Evolutionary conservation across 2,329 filamentous ascomycete genomes (phyloP).

Genomic region (Fragosphaeria purpurea): DNA sequence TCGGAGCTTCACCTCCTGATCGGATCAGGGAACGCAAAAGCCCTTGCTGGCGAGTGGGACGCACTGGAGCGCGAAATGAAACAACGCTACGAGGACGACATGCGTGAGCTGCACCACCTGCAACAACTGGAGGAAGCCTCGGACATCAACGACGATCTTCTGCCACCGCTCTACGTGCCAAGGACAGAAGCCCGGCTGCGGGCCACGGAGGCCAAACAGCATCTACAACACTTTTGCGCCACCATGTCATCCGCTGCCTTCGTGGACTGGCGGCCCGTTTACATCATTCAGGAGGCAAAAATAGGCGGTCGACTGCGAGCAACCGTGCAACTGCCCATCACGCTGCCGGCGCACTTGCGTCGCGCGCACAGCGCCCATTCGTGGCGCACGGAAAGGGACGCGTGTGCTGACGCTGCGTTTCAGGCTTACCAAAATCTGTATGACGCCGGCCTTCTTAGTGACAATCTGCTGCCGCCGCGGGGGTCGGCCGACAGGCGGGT

Average conservation of each 20-base stretch:
- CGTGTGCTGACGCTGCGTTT: slow-evolving; percentile 73
- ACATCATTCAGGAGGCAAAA: slow-evolving; percentile 39
- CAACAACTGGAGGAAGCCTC: slow-evolving; percentile 35
- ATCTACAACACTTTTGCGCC: slow-evolving; percentile 73
- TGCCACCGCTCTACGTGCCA: slow-evolving; percentile 14
- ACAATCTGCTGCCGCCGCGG: slow-evolving; percentile 61
- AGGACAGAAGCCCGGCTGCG: slow-evolving; percentile 55
- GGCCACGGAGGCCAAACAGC: slow-evolving; percentile 61
- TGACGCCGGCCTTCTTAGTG: slow-evolving; percentile 60
- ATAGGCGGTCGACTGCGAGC: slow-evolving; percentile 33
- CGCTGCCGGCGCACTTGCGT: slow-evolving; percentile 54
- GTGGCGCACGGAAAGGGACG: slow-evolving; percentile 66
- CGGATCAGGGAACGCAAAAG: slow-evolving; percentile 1
- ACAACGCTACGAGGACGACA: slow-evolving; percentile 54
- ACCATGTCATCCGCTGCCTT: slow-evolving; percentile 48
- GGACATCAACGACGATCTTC: slow-evolving; percentile 24
- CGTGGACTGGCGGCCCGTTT: slow-evolving; percentile 58
- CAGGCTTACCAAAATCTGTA: slow-evolving; percentile 66
- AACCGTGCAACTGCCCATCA: slow-evolving; percentile 60
- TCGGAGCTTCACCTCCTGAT: slow-evolving; percentile 42
- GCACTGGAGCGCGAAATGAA: slow-evolving; percentile 65
- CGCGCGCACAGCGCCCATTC: slow-evolving; percentile 34
- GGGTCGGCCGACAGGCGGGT: slow-evolving; percentile 19
- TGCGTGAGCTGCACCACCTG: slow-evolving; percentile 37
- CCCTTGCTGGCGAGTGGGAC: slow-evolving; percentile 44